Percentiles rank a stretch among this genome's conserved stretches.
These are phyloP conservation scores for Filobasidium floriforme DNA, from an alignment of 768 basidiomycete genomes.

Conservation along the genomic window DNA sequence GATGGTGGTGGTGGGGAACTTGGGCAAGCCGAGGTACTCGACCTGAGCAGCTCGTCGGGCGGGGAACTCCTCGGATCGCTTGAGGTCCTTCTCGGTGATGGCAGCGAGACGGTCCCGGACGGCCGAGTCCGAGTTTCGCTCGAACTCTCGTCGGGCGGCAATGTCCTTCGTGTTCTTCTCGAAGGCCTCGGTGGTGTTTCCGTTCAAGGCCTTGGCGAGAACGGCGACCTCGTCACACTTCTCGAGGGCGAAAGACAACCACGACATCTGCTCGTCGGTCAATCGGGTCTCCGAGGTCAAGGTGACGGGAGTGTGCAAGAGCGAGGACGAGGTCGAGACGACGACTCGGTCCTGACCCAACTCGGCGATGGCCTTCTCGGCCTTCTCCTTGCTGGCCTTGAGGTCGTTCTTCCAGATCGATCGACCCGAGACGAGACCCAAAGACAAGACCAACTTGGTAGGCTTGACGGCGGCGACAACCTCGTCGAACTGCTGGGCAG, in stretches of 20 bases:
- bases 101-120: constrained; percentile 91
- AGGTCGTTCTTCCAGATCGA: constrained; percentile 99
- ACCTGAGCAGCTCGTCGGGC: constrained; percentile 79
- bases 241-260: constrained; percentile 97
- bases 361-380: constrained; percentile 71
- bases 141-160: constrained; percentile 87
- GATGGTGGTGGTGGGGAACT: constrained; percentile 97
- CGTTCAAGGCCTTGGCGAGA: constrained; percentile 76
- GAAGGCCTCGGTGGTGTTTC: constrained; percentile 70
- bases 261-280: constrained; percentile 79
- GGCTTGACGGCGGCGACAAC: constrained; percentile 75
- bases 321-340: constrained; percentile 91
- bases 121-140: constrained; percentile 81
- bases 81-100: constrained; percentile 74
- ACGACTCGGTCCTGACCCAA: constrained; percentile 79
- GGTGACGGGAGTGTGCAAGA: constrained; percentile 96
- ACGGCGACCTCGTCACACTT: constrained; percentile 84
- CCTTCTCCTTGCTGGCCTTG: constrained; percentile 66
- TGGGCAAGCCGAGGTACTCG: constrained; percentile 80
- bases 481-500: constrained; percentile 75
- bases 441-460: constrained; percentile 72
- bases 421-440: constrained; percentile 93
- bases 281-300: constrained; percentile 86
- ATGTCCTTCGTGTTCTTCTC: constrained; percentile 88
- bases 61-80: constrained; percentile 83